Evolutionary conservation across 495 filamentous ascomycete genomes (phyloP).

Genomic region (Annulohypoxylon stygium): DNA sequence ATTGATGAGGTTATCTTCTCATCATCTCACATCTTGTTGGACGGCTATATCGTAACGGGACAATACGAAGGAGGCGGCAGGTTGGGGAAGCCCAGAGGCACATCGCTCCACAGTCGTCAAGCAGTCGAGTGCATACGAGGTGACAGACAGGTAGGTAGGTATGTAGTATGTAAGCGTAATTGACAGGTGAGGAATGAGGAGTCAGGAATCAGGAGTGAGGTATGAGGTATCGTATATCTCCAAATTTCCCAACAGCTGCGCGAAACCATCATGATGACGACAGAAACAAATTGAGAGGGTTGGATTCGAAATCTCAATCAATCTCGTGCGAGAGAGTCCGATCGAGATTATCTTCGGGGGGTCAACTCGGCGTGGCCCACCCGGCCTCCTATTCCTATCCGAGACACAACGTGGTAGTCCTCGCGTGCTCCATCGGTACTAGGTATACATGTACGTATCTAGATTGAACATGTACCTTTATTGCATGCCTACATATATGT

Average conservation of each 20-base stretch:
- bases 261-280: constrained; percentile 41
- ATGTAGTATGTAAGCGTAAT: constrained; percentile 12
- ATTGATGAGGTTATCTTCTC: constrained; percentile 13
- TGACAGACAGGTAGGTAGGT: neutral
- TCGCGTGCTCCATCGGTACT: constrained; percentile 36
- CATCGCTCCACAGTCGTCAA: constrained; percentile 13
- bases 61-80: constrained; percentile 13
- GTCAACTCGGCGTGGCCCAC: constrained; percentile 34
- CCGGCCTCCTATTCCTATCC: constrained; percentile 35
- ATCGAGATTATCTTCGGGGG: constrained; percentile 47
- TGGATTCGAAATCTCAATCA: constrained; percentile 42
- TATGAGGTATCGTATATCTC: constrained; percentile 31
- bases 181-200: constrained; percentile 29
- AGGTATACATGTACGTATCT: constrained; percentile 11
- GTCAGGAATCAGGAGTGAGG: neutral
- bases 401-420: constrained; percentile 47
- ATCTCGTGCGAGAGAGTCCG: constrained; percentile 37
- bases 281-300: constrained; percentile 28
- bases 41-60: constrained; percentile 11
- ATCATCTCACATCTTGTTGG: constrained; percentile 16
- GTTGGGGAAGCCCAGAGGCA: neutral
- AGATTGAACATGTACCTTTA: constrained; percentile 25
- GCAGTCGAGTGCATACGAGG: constrained; percentile 18
- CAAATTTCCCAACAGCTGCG: constrained; percentile 23
- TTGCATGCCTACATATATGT: constrained; percentile 25